phyloP scores from a whole-genome alignment of 306 rosid genomes.

The Sphenostylis stenocarpa region DNA sequence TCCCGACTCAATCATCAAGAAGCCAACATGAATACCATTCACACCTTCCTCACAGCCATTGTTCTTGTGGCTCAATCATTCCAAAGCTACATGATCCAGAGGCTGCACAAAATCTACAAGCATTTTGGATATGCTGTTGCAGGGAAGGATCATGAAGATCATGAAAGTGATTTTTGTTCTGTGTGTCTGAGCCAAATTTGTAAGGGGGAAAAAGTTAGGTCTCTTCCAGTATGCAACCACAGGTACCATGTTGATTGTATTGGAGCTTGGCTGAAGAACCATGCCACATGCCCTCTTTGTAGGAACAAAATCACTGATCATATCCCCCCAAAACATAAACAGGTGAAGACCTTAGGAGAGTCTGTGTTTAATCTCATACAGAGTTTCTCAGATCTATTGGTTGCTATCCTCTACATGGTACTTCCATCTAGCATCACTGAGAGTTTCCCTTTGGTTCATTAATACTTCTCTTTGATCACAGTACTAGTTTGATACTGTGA shows the following conservation, averaged over 20 bases:
- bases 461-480: not conserved
- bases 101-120: not conserved
- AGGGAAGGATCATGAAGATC: not conserved
- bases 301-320: slow-evolving; percentile 33
- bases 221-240: slow-evolving; percentile 35
- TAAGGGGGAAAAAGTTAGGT: slow-evolving; percentile 21
- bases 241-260: slow-evolving; percentile 40
- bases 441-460: slow-evolving; percentile 32
- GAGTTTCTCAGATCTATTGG: slow-evolving; percentile 19
- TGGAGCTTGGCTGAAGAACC: slow-evolving; percentile 42
- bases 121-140: not conserved
- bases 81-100: slow-evolving; percentile 12
- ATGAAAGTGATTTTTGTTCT: slow-evolving; percentile 26
- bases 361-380: not conserved
- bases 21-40: slow-evolving; percentile 13
- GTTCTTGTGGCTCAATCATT: not conserved
- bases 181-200: slow-evolving; percentile 36
- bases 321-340: not conserved
- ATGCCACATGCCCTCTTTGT: slow-evolving; percentile 46
- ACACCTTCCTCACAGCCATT: slow-evolving; percentile 28
- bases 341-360: slow-evolving; percentile 14
- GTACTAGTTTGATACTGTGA: not conserved
- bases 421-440: slow-evolving; percentile 27
- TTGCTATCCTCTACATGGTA: slow-evolving; percentile 1
- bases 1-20: not conserved